Percentiles rank a stretch among this genome's conserved stretches.
Conservation (phyloP, 192 early-diverging fungal genomes). For the Chytriomyces hyalinus region DNA sequence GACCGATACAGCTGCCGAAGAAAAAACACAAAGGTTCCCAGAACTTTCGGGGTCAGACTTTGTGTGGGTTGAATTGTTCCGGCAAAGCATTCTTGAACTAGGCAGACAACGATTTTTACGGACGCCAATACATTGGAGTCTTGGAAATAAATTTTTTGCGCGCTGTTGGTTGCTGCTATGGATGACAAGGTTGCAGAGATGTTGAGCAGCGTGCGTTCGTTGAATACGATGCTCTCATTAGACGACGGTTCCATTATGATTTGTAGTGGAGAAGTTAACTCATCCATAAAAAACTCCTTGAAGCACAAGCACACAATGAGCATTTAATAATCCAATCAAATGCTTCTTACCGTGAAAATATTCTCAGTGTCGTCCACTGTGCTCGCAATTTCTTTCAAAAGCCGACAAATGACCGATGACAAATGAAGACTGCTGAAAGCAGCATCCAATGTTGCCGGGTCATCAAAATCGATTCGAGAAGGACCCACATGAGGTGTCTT, state of each 20-base stretch:
- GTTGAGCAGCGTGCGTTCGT: slow-evolving; percentile 37
- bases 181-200: slow-evolving; percentile 49
- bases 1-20: slow-evolving; percentile 57
- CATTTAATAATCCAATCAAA: background rate
- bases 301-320: no score
- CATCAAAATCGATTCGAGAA: slow-evolving; percentile 13
- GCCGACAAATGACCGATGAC: slow-evolving; percentile 37
- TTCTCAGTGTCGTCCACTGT: slow-evolving; percentile 21
- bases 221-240: slow-evolving; percentile 2
- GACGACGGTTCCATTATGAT: no score
- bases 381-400: slow-evolving; percentile 37
- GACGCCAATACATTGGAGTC: slow-evolving; percentile 13
- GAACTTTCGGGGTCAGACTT: slow-evolving; percentile 29
- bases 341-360: slow-evolving; percentile 41
- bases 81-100: slow-evolving; percentile 30
- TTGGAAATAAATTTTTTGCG: slow-evolving; percentile 38
- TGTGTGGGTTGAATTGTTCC: background rate
- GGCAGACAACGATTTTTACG: slow-evolving; percentile 30
- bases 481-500: slow-evolving; percentile 20
- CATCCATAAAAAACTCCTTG: no score
- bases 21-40: slow-evolving; percentile 53
- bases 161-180: slow-evolving; percentile 49
- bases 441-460: slow-evolving; percentile 6
- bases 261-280: no score
- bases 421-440: slow-evolving; percentile 33